Conservation (phyloP, 805 yeast genomes). For the Yamadazyma phyllophila region DNA sequence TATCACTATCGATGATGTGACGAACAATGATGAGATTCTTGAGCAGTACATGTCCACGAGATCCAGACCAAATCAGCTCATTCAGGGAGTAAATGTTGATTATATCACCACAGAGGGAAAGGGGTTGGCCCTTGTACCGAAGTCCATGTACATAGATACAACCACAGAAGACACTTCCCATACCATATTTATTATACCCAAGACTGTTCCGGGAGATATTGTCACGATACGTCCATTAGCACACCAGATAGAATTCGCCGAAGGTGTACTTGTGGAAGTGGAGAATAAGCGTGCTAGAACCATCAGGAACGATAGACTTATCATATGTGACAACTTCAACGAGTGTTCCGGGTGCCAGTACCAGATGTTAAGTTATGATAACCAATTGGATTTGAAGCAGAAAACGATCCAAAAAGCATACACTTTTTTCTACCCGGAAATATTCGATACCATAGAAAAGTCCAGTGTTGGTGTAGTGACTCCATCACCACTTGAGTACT, state of each 20-base stretch:
- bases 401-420: conserved; percentile 33
- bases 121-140: conserved; percentile 34
- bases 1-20: conserved; percentile 16
- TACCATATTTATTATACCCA: conserved; percentile 35
- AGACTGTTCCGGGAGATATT: conserved; percentile 38
- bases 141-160: conserved; percentile 14
- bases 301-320: conserved; percentile 23
- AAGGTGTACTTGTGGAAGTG: conserved; percentile 24
- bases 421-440: conserved; percentile 30
- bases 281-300: conserved; percentile 11
- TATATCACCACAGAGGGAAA: conserved; percentile 34
- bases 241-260: conserved; percentile 32
- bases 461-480: conserved; percentile 24
- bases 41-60: conserved; percentile 23
- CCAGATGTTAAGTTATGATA: conserved; percentile 39
- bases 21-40: conserved; percentile 22
- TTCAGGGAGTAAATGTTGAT: conserved; percentile 20
- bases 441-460: conserved; percentile 8
- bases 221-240: conserved; percentile 27
- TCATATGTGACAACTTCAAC: conserved; percentile 34
- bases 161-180: conserved; percentile 5
- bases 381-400: conserved; percentile 35
- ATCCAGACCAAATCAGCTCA: conserved; percentile 16
- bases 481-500: conserved; percentile 37
- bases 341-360: conserved; percentile 43